Conservation (phyloP, 148 eudicot species). For the Cornus florida region DNA sequence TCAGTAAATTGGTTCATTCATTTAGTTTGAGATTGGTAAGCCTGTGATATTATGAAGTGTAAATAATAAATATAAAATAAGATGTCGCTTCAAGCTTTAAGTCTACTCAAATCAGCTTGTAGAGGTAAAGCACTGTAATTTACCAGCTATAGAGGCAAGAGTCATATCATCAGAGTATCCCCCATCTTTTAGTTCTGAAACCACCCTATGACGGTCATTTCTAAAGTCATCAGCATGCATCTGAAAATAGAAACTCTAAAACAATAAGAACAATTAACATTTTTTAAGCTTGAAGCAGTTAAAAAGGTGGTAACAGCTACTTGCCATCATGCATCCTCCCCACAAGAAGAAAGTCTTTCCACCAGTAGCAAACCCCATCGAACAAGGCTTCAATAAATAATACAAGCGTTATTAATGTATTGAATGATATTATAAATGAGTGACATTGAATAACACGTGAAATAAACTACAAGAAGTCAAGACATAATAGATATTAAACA, state of each 20-base stretch:
- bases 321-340: conserved; percentile 99
- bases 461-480: neutral
- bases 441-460: neutral
- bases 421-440: neutral
- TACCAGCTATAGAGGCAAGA: conserved; percentile 98
- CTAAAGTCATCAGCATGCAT: conserved; percentile 99
- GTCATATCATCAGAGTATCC: conserved; percentile 99
- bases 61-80: neutral
- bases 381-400: conserved; percentile 70
- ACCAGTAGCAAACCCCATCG: conserved; percentile 99
- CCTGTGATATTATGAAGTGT: conserved; percentile 1
- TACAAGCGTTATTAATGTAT: neutral
- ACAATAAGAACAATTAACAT: neutral
- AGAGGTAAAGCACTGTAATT: neutral
- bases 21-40: neutral
- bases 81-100: neutral
- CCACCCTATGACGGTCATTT: conserved; percentile 71
- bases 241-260: conserved; percentile 30
- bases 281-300: conserved; percentile 7
- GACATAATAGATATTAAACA: neutral
- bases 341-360: conserved; percentile 93
- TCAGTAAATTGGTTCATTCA: neutral
- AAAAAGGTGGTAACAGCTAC: conserved; percentile 27
- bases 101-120: neutral
- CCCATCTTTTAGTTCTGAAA: conserved; percentile 90